A percentile compares a stretch with the other conserved stretches of the same genome.
phyloP scores from a whole-genome alignment of 2,329 filamentous ascomycete species.

The Claviceps purpurea region DNA sequence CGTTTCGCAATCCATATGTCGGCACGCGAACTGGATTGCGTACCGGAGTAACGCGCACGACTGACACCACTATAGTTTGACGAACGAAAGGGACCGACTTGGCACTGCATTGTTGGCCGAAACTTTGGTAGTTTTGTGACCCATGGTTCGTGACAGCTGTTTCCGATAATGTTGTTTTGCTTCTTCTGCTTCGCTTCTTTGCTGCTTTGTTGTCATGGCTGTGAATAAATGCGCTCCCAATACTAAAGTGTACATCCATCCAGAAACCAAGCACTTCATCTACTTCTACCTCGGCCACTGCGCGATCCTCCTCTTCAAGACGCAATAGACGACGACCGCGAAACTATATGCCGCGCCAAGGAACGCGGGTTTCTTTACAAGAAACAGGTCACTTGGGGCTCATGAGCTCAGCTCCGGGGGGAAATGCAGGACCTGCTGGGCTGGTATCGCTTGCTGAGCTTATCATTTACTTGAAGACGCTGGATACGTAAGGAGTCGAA shows the following conservation, averaged over 20 bases:
- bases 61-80: conserved; percentile 56
- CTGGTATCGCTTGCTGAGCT: not conserved
- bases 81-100: conserved; percentile 90
- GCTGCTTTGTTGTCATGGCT: too few species aligned
- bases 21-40: too few species aligned
- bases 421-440: not conserved
- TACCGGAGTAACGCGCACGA: not conserved
- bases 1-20: not conserved
- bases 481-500: too few species aligned
- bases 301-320: conserved; percentile 97
- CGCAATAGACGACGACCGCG: conserved; percentile 48
- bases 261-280: conserved; percentile 99
- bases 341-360: not conserved
- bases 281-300: conserved; percentile 99
- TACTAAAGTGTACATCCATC: conserved; percentile 23
- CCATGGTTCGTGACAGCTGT: conserved; percentile 51
- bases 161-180: too few species aligned
- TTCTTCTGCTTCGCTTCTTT: too few species aligned
- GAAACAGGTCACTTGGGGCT: too few species aligned
- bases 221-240: too few species aligned
- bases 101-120: conserved; percentile 96
- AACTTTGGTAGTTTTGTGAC: conserved; percentile 99
- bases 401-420: not conserved
- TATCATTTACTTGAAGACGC: too few species aligned
- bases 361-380: not conserved